Base-by-base conservation (phyloP, 2,329 filamentous ascomycete genomes). In the Acrodontium crateriforme region DNA sequence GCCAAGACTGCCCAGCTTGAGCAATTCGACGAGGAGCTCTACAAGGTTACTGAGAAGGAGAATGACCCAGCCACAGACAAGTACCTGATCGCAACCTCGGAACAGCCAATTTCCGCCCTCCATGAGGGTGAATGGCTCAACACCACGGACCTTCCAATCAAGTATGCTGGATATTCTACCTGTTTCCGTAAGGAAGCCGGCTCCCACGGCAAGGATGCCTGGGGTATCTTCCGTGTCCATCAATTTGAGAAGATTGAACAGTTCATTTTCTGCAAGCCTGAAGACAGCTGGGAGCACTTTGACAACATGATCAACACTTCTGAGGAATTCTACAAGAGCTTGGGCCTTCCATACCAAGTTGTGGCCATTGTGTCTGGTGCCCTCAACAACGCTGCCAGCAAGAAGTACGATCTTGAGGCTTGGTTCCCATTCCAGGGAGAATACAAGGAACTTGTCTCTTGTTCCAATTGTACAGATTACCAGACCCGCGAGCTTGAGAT, bases 401-500 rank as follows among this genome's bases (percentile, higher is more conserved):
- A 93, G 69, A 98, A 98, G 60, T 85, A 78, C 53, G 89, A 98
- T 50, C 68, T 98, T 13, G 89, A 98, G 55, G 87, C 89, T 3
- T 92, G 84, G 82, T 93, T 92, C 56, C 84, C 83, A 10, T 91
- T 80, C 66, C 85, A 95, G 56, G 79, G 79, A 46, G 89, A 95
- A 59, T 98, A 95, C 69, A 95, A 95, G 40, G 89, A 95, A 62
- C 71, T 98, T 16, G 89, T 95, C 27, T 92, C 82, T 12, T 93
- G 85, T 69, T 92, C 83, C 36, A 98, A 98, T 62, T 98, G 89
- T 65, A 92, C 83, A 24, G 87, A 95, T 54, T 95, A 95, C 64
- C 89, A 98, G 64, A 84, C 83, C 14, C 72, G 89, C 31, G 85
- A 84, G 43, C 69, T 98, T 9, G 87, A 95, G 56, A 92, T 98